phyloP scores from a whole-genome alignment of 2,329 filamentous ascomycete genomes.

The Penicillium aurantiogriseum region DNA sequence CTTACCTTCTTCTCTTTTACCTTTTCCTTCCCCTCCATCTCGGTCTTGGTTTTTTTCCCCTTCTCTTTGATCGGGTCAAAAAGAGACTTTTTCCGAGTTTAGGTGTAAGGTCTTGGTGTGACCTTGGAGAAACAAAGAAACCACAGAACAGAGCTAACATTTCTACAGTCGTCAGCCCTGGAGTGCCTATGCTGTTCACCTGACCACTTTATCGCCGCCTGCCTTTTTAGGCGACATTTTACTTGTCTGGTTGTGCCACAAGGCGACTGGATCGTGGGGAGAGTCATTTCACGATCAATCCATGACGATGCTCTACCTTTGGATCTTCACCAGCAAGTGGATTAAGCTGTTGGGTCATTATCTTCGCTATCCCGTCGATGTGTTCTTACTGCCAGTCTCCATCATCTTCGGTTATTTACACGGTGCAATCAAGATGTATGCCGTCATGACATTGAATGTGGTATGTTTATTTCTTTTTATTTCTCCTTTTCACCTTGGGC shows the following conservation, averaged over 20 bases:
- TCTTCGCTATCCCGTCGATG: slow-evolving; percentile 75
- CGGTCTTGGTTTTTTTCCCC: not conserved
- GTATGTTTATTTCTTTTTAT: slow-evolving; percentile 54
- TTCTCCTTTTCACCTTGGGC: not conserved
- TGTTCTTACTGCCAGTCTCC: slow-evolving; percentile 78
- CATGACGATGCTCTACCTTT: slow-evolving; percentile 64
- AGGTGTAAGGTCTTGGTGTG: not conserved
- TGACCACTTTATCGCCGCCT: slow-evolving; percentile 88
- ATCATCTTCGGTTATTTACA: slow-evolving; percentile 91
- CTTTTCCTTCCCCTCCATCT: not conserved
- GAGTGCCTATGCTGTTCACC: slow-evolving; percentile 89
- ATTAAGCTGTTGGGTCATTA: slow-evolving; percentile 89
- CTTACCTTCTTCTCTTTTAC: slow-evolving; percentile 8
- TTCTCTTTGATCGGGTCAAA: not conserved
- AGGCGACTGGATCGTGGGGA: slow-evolving; percentile 64
- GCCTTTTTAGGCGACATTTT: slow-evolving; percentile 76
- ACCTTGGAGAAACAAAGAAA: slow-evolving; percentile 2
- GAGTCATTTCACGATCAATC: slow-evolving; percentile 53
- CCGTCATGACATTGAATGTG: slow-evolving; percentile 76
- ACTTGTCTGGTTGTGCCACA: slow-evolving; percentile 67
- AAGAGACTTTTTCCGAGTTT: not conserved
- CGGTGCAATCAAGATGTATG: slow-evolving; percentile 87
- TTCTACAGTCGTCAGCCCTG: slow-evolving; percentile 75
- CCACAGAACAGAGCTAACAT: slow-evolving; percentile 25
- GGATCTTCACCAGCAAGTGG: slow-evolving; percentile 86